Conservation (phyloP, 2,329 filamentous ascomycete genomes). For the Penicillium sp. region DNA sequence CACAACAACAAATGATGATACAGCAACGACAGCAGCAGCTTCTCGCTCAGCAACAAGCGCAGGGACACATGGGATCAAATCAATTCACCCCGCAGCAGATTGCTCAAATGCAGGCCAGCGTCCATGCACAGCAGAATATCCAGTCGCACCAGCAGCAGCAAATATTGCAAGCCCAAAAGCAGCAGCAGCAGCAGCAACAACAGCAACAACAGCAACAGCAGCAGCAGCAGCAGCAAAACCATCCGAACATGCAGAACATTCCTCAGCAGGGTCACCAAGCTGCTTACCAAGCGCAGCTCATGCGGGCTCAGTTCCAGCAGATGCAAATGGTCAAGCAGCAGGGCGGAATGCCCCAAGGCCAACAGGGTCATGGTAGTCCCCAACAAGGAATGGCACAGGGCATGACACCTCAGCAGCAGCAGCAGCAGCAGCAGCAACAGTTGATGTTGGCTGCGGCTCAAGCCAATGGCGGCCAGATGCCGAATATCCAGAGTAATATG, state of each 20-base stretch:
- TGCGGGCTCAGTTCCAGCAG: constrained; percentile 40
- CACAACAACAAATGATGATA: constrained; percentile 41
- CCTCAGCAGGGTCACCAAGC: constrained; percentile 32
- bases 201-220: constrained; percentile 38
- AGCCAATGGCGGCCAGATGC: constrained; percentile 37
- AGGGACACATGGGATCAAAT: constrained; percentile 33
- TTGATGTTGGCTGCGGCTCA: constrained; percentile 42
- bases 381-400: constrained; percentile 15
- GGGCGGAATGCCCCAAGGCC: constrained; percentile 11
- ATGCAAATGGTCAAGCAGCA: constrained; percentile 40
- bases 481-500: constrained; percentile 31
- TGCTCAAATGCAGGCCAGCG: constrained; percentile 44
- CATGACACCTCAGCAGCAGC: neutral
- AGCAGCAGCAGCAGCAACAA: constrained; percentile 32
- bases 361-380: constrained; percentile 31
- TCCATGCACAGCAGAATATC: constrained; percentile 48
- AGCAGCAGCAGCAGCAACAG: constrained; percentile 33
- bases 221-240: constrained; percentile 26
- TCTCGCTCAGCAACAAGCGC: constrained; percentile 32
- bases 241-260: constrained; percentile 21
- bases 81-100: constrained; percentile 44
- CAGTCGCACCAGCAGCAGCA: constrained; percentile 40
- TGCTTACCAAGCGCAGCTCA: constrained; percentile 38
- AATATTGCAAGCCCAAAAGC: constrained; percentile 38
- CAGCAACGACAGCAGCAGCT: constrained; percentile 42